Conservation (phyloP, 495 filamentous ascomycete species). For the Penicillium goetzii region DNA sequence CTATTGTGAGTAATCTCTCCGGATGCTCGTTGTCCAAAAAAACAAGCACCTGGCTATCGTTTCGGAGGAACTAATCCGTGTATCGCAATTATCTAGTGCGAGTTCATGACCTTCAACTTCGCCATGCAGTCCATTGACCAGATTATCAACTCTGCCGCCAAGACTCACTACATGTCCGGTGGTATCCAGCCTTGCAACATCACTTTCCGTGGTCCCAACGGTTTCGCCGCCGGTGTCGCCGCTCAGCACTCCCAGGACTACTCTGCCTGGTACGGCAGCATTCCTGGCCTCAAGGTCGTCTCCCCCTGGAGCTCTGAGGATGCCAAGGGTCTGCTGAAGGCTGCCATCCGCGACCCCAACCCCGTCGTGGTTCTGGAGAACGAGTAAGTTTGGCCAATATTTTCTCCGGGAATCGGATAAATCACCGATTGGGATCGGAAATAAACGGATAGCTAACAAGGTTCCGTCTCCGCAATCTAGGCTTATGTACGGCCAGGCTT, state of each 20-base stretch:
- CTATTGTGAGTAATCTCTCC: constrained; percentile 68
- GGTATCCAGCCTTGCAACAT: constrained; percentile 99
- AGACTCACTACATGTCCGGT: constrained; percentile 99
- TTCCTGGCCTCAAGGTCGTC: constrained; percentile 96
- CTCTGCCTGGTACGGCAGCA: constrained; percentile 96
- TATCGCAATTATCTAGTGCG: constrained; percentile 62
- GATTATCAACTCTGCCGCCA: constrained; percentile 98
- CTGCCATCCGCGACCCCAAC: constrained; percentile 97
- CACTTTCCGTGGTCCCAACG: constrained; percentile 98
- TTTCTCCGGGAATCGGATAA: neutral
- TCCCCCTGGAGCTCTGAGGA: constrained; percentile 95
- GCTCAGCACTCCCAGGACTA: constrained; percentile 99
- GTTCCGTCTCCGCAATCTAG: constrained; percentile 35
- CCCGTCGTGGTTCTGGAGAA: constrained; percentile 95
- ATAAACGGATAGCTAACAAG: constrained; percentile 26
- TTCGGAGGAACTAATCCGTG: constrained; percentile 3
- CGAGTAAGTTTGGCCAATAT: constrained; percentile 61
- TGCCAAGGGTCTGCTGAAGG: constrained; percentile 96
- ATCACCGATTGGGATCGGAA: constrained; percentile 5
- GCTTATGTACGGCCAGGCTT: constrained; percentile 88
- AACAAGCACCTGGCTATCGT: neutral
- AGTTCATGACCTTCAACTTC: constrained; percentile 99
- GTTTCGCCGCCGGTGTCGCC: constrained; percentile 92
- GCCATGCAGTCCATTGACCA: constrained; percentile 99
- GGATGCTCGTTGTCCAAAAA: neutral